Conservation (phyloP, 192 early-diverging fungal species). For the Mortierella antarctica region DNA sequence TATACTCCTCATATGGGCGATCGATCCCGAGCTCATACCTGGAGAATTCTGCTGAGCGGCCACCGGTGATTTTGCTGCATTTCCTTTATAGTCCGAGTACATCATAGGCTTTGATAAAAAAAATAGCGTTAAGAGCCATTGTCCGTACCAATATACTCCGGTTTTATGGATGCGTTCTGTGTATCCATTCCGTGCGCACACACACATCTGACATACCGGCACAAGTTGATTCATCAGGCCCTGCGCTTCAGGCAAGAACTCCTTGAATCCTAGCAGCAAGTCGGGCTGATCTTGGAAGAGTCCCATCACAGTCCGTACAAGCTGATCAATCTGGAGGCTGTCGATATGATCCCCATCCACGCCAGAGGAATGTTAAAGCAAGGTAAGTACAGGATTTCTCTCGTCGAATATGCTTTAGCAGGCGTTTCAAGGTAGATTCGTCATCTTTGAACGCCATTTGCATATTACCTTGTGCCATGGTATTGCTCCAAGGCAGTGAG, state of each 20-base stretch:
- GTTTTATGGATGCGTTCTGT: background rate
- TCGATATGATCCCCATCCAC: background rate
- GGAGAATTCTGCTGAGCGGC: background rate
- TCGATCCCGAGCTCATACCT: background rate
- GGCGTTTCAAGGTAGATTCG: too few species aligned
- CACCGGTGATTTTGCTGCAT: background rate
- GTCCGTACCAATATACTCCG: background rate
- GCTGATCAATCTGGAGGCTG: constrained; percentile 37
- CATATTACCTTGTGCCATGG: constrained; percentile 26
- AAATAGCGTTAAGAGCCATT: background rate
- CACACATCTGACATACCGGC: constrained; percentile 18
- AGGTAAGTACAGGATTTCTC: background rate
- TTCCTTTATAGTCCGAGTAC: constrained; percentile 49
- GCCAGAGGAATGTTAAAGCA: background rate
- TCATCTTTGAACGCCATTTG: background rate
- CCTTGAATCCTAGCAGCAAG: constrained; percentile 47
- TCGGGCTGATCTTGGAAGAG: constrained; percentile 54
- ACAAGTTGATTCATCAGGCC: constrained; percentile 39
- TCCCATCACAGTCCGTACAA: constrained; percentile 45
- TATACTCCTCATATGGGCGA: background rate
- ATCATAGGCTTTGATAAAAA: constrained; percentile 40
- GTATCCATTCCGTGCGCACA: background rate
- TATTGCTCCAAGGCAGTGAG: constrained; percentile 40
- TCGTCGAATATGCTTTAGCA: background rate
- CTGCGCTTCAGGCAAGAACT: constrained; percentile 47